Conservation (phyloP, 192 early-diverging fungal genomes). For the Coemansia sp. region DNA sequence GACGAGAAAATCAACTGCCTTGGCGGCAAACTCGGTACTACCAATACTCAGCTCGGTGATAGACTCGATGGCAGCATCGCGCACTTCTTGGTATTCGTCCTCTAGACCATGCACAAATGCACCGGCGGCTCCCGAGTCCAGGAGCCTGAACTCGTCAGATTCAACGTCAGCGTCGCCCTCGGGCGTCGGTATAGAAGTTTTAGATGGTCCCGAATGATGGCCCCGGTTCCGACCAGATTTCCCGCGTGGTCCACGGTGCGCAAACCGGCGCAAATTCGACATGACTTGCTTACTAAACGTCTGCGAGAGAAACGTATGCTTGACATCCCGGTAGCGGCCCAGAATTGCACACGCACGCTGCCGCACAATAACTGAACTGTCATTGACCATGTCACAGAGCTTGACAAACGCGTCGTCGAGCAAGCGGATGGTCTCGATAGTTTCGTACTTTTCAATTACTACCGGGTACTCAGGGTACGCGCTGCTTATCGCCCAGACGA, state of each 20-base stretch:
- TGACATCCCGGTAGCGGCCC: constrained; percentile 67
- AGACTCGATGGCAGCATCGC: constrained; percentile 84
- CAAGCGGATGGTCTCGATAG: constrained; percentile 41
- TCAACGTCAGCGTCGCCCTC: constrained; percentile 71
- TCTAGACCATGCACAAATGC: constrained; percentile 96
- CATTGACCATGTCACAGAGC: constrained; percentile 83
- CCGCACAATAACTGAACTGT: constrained; percentile 67
- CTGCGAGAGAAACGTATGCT: constrained; percentile 61
- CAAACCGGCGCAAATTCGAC: constrained; percentile 59
- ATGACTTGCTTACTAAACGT: constrained; percentile 83
- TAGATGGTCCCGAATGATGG: constrained; percentile 11
- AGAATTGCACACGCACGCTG: constrained; percentile 73
- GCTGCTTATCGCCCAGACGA: constrained; percentile 66
- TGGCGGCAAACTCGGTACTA: constrained; percentile 68
- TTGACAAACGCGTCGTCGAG: constrained; percentile 79
- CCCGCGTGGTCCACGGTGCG: constrained; percentile 28
- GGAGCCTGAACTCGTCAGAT: constrained; percentile 65
- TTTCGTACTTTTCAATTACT: constrained; percentile 33
- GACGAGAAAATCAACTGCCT: constrained; percentile 81
- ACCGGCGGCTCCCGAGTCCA: constrained; percentile 85
- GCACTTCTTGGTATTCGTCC: constrained; percentile 90
- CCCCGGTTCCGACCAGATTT: constrained; percentile 22
- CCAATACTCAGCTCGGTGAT: constrained; percentile 75
- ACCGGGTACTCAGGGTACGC: constrained; percentile 54
- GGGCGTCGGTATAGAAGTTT: constrained; percentile 60